These are phyloP conservation scores for Verticillium albo-atrum DNA, from an alignment of 2,329 filamentous ascomycete genomes.

Conservation along the genomic window DNA sequence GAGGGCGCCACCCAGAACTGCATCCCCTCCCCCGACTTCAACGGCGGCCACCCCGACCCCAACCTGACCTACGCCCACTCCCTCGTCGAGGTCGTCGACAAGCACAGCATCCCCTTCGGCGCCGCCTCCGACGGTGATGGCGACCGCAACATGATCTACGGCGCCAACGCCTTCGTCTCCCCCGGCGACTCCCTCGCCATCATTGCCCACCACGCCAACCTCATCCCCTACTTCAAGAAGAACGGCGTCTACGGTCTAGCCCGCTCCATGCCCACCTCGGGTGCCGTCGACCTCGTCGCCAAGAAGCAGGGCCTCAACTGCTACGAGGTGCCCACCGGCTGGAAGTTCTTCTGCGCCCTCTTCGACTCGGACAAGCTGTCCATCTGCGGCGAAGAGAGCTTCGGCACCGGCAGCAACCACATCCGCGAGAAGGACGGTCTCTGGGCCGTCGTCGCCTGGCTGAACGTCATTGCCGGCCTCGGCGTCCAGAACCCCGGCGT, in stretches of 20 bases:
- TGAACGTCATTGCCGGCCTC: constrained; percentile 96
- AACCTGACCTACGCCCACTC: constrained; percentile 97
- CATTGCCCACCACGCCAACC: constrained; percentile 92
- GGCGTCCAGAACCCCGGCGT: constrained; percentile 75
- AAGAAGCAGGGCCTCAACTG: constrained; percentile 86
- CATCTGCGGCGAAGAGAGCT: constrained; percentile 97
- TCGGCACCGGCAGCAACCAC: constrained; percentile 97
- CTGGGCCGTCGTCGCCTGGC: constrained; percentile 95
- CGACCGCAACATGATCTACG: constrained; percentile 99
- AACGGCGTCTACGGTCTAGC: constrained; percentile 94
- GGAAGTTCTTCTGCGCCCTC: constrained; percentile 98
- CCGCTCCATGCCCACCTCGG: constrained; percentile 95
- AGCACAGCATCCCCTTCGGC: constrained; percentile 88
- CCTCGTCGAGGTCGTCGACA: constrained; percentile 89
- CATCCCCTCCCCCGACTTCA: constrained; percentile 87
- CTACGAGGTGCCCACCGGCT: constrained; percentile 97
- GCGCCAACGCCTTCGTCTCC: constrained; percentile 91
- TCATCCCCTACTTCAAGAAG: constrained; percentile 98
- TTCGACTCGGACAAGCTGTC: constrained; percentile 95
- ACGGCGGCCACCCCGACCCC: constrained; percentile 93
- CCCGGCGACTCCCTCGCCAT: constrained; percentile 97
- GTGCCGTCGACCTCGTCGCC: constrained; percentile 91
- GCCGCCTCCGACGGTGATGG: constrained; percentile 96
- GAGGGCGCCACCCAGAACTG: constrained; percentile 82
- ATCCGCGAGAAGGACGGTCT: constrained; percentile 98